Conservation (phyloP, 2,329 filamentous ascomycete species). For the Passalora sequoiae region DNA sequence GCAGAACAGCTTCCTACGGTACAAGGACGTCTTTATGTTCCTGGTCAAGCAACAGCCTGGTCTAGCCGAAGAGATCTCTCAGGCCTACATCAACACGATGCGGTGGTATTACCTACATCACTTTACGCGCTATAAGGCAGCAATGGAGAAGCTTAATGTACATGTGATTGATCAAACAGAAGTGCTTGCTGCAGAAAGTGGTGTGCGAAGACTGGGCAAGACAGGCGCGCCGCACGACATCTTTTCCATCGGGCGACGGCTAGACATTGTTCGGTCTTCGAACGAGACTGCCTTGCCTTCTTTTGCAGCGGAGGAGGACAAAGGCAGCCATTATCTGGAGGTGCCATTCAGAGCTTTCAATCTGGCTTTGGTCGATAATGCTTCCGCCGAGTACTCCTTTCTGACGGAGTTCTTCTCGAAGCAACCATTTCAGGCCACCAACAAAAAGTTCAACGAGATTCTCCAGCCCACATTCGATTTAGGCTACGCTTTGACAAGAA, state of each 20-base stretch:
- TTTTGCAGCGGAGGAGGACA: constrained; percentile 86
- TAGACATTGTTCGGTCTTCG: constrained; percentile 71
- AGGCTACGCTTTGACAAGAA: constrained; percentile 70
- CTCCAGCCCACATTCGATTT: constrained; percentile 87
- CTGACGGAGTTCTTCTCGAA: constrained; percentile 84
- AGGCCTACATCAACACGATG: constrained; percentile 97
- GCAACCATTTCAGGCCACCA: constrained; percentile 69
- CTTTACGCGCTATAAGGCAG: constrained; percentile 79
- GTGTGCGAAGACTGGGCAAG: constrained; percentile 37
- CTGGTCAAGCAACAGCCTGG: constrained; percentile 73
- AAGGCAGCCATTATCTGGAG: constrained; percentile 79
- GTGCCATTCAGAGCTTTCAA: constrained; percentile 92
- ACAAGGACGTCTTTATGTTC: constrained; percentile 83
- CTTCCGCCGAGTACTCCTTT: constrained; percentile 91
- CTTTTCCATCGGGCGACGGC: constrained; percentile 80
- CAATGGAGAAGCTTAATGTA: constrained; percentile 77
- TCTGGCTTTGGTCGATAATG: constrained; percentile 86
- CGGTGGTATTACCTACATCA: constrained; percentile 95
- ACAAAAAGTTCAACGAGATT: constrained; percentile 77
- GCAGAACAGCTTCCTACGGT: constrained; percentile 81
- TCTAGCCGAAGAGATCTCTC: constrained; percentile 83
- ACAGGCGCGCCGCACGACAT: constrained; percentile 59
- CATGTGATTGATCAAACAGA: constrained; percentile 80
- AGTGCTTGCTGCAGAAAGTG: constrained; percentile 62
- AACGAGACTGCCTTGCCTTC: constrained; percentile 75